Conservation (phyloP, 495 filamentous ascomycete species). For the Astrocystis sublimbata region DNA sequence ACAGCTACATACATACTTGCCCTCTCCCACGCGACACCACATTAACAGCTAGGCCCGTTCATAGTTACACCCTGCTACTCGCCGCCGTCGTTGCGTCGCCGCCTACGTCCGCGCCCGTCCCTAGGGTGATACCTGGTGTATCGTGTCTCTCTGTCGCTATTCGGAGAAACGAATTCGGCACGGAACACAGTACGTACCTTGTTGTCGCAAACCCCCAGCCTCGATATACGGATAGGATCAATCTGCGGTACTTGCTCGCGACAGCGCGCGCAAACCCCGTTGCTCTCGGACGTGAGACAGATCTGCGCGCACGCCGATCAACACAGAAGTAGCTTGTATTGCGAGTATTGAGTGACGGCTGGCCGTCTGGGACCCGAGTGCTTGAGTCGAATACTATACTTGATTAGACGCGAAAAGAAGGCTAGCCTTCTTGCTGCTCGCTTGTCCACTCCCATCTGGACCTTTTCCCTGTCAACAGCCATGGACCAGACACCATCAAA, state of each 20-base stretch:
- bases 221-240: background rate
- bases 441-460: conserved; percentile 2
- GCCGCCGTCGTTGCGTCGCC: too few relatives aligned
- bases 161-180: conserved; percentile 7
- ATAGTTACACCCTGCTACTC: conserved; percentile 15
- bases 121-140: conserved; percentile 17
- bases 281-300: conserved; percentile 6
- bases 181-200: conserved; percentile 10
- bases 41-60: conserved; percentile 3
- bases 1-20: too few relatives aligned
- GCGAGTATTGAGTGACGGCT: conserved; percentile 2
- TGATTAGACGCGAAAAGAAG: background rate
- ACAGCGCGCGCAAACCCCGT: conserved; percentile 1
- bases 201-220: conserved; percentile 8
- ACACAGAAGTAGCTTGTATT: background rate
- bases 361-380: too few relatives aligned
- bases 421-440: background rate
- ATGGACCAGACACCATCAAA: conserved; percentile 62
- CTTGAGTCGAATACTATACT: background rate
- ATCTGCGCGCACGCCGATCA: background rate
- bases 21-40: conserved; percentile 1
- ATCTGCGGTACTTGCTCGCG: conserved; percentile 3
- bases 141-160: conserved; percentile 6
- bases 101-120: conserved; percentile 1
- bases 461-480: conserved; percentile 8